Conservation (phyloP, 2,329 filamentous ascomycete species). For the Aspergillus fumigatus region DNA sequence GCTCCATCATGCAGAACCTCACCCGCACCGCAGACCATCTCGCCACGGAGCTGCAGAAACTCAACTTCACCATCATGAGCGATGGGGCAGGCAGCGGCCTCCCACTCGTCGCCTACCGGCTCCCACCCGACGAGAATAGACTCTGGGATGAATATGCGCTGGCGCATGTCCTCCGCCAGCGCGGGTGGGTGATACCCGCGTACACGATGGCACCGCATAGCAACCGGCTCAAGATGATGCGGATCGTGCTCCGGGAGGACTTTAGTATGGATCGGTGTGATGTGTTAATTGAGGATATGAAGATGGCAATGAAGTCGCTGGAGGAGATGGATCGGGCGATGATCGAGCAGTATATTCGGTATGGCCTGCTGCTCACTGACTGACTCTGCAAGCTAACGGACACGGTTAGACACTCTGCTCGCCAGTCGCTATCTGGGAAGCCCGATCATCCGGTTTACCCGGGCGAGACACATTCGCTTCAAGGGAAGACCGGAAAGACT, state of each 20-base stretch:
- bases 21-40: slow-evolving; percentile 85
- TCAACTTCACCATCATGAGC: slow-evolving; percentile 85
- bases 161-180: slow-evolving; percentile 75
- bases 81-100: slow-evolving; percentile 70
- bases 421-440: not conserved
- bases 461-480: slow-evolving; percentile 75
- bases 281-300: slow-evolving; percentile 69
- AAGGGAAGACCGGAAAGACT: slow-evolving; percentile 84
- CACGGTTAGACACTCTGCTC: not conserved
- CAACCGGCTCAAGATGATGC: slow-evolving; percentile 78
- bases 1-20: slow-evolving; percentile 65
- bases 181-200: slow-evolving; percentile 87
- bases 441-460: slow-evolving; percentile 43
- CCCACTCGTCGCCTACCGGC: slow-evolving; percentile 82
- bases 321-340: slow-evolving; percentile 67
- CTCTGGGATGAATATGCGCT: slow-evolving; percentile 69
- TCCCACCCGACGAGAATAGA: slow-evolving; percentile 53
- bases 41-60: slow-evolving; percentile 60
- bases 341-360: slow-evolving; percentile 63
- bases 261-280: slow-evolving; percentile 79
- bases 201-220: slow-evolving; percentile 95
- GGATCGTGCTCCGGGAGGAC: slow-evolving; percentile 86
- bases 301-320: slow-evolving; percentile 65
- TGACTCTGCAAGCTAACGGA: not conserved
- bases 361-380: slow-evolving; percentile 23